Evolutionary conservation across 306 rosid genomes (phyloP).

Genomic region (Parietaria judaica): DNA sequence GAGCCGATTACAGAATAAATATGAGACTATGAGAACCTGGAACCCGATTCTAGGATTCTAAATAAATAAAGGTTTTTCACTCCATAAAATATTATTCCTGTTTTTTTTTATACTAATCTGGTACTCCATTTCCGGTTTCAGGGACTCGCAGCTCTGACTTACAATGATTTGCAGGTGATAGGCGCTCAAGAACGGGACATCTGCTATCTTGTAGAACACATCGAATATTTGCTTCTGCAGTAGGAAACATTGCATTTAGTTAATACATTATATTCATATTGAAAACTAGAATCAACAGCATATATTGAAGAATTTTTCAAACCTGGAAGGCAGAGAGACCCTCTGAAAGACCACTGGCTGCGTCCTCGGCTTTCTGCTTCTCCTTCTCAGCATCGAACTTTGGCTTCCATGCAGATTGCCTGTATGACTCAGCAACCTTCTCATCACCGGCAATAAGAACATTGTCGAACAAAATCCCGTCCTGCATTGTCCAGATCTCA

Average conservation of each 20-base stretch:
- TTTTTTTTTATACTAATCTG: too few species aligned
- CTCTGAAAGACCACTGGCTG: conserved; percentile 35
- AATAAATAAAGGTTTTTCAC: too few species aligned
- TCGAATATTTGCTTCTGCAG: conserved; percentile 84
- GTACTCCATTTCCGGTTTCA: too few species aligned
- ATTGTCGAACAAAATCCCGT: conserved; percentile 85
- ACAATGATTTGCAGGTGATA: conserved; percentile 57
- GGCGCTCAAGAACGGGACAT: conserved; percentile 58
- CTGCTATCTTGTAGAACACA: conserved; percentile 72
- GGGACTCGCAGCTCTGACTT: too few species aligned
- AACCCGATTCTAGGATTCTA: too few species aligned
- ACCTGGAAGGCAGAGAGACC: conserved; percentile 68
- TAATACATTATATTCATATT: too few species aligned
- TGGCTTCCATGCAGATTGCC: conserved; percentile 80
- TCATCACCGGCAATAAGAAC: conserved; percentile 66
- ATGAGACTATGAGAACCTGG: too few species aligned
- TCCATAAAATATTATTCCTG: too few species aligned
- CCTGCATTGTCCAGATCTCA: conserved; percentile 99
- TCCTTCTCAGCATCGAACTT: conserved; percentile 70
- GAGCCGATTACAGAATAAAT: too few species aligned
- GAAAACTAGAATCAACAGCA: too few species aligned
- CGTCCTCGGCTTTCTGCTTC: conserved; percentile 70
- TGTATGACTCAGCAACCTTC: conserved; percentile 56
- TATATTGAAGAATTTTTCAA: too few species aligned
- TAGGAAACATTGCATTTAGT: too few species aligned